Conservation (phyloP, 305 asterid genomes). For the Fraxinus latifolia region DNA sequence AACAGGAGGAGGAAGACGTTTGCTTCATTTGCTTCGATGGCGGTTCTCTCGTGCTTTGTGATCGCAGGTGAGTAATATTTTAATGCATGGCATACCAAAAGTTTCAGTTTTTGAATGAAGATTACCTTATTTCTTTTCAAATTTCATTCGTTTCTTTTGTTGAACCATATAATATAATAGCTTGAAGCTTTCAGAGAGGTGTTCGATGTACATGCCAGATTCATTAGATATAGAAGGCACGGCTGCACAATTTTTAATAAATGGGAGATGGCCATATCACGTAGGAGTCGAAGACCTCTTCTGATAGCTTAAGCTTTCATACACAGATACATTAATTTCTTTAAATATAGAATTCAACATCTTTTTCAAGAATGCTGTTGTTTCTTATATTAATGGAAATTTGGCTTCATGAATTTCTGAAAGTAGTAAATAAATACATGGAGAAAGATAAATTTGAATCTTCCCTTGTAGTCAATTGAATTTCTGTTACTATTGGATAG, state of each 20-base stretch:
- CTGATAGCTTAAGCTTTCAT: not conserved
- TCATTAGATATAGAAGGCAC: not conserved
- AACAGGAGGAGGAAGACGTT: constrained; percentile 45
- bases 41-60: constrained; percentile 50
- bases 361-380: not conserved
- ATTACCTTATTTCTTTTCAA: not conserved
- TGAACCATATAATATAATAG: not conserved
- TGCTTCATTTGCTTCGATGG: constrained; percentile 58
- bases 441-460: not conserved
- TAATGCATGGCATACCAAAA: not conserved
- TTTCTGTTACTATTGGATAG: constrained; percentile 29
- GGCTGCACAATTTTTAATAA: not conserved
- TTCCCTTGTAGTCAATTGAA: constrained; percentile 5
- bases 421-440: not conserved
- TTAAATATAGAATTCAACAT: not conserved
- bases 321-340: not conserved
- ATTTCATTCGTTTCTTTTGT: not conserved
- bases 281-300: not conserved
- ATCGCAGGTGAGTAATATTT: constrained; percentile 42
- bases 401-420: not conserved
- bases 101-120: not conserved
- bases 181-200: not conserved
- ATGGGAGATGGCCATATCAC: not conserved
- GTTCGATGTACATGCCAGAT: not conserved
- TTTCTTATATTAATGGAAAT: not conserved